Evolutionary conservation across 345 rosid species (phyloP), one percentile per base, ranked within the genome.

Genomic region (Salix exigua): DNA sequence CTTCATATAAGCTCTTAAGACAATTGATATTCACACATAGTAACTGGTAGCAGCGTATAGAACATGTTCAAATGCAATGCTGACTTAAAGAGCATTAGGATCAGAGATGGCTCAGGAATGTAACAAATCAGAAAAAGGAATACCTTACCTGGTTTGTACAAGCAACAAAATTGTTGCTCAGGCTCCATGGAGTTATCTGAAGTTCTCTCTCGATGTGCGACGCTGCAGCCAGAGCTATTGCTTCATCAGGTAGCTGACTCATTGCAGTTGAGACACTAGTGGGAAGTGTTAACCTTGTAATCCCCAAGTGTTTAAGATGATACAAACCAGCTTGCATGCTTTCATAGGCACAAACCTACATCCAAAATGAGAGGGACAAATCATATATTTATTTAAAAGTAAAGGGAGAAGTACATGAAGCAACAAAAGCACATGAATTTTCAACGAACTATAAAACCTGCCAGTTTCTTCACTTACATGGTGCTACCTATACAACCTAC

Each of bases 271-370:
- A 90, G 79, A 93, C 84, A 77, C 91, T 88, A 79, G 91, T 85
- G 68, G 96, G 97, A 58, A 86, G 84, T 48, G 94, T 91, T 35
- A 93, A 83, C 68, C 88, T 89, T 14, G 90, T 87, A 77, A 96
- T 96, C 80, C 99, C 99, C 83, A 91, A 85, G 86, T 93, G 97
- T 82, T 91, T 96, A 74, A 96, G 94, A 82, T 87, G 91, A 82
- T 91, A 93, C 44, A 92, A 80, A 82, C 94, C 99, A 86, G 99
- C 98, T 79, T 75, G 94, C 98, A 96, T 96, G 81, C 99, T 96
- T 86, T 96, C 99, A 81, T 91, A 91, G 71, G 96, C 88, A 83
- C 98, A 96, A 38, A 96, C 94, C 99, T 96, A 85, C 25, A 26
- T 60, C 68, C 55, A 28, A 46, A 66, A 58, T 62, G 17, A 26